Percentiles rank a stretch among this genome's conserved stretches.
Conservation (phyloP, 2,329 filamentous ascomycete genomes). For the Botrytis squamosa region DNA sequence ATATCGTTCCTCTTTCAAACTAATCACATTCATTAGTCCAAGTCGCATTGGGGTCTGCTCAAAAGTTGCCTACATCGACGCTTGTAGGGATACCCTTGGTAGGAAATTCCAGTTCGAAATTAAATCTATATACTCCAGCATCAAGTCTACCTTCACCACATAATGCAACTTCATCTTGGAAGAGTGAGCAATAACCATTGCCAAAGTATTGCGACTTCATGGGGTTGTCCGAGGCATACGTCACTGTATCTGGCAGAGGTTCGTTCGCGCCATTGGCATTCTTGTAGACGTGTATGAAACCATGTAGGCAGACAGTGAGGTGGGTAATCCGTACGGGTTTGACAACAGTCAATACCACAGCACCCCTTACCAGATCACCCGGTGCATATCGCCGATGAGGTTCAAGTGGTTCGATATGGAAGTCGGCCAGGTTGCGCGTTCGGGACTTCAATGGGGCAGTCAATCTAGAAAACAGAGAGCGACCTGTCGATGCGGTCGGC, state of each 20-base stretch:
- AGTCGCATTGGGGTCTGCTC: conserved; percentile 9
- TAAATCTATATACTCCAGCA: conserved; percentile 75
- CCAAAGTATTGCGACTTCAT: conserved; percentile 59
- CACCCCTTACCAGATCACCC: conserved; percentile 70
- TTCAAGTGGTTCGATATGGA: conserved; percentile 73
- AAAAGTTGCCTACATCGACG: conserved; percentile 71
- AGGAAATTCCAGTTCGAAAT: conserved; percentile 71
- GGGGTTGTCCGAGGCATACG: conserved; percentile 41
- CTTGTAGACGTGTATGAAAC: conserved; percentile 77
- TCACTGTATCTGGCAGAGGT: conserved; percentile 40
- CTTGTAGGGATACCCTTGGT: conserved; percentile 76
- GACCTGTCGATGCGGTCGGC: conserved; percentile 31
- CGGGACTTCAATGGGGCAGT: conserved; percentile 46
- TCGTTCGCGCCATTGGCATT: conserved; percentile 57
- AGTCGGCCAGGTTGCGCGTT: conserved; percentile 69
- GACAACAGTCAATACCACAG: conserved; percentile 68
- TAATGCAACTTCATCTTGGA: conserved; percentile 77
- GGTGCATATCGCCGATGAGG: conserved; percentile 74
- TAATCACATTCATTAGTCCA: conserved; percentile 42
- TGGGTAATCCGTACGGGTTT: conserved; percentile 78
- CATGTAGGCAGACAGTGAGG: conserved; percentile 73
- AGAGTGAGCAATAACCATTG: conserved; percentile 76
- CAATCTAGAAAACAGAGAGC: conserved; percentile 43
- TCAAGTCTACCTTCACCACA: conserved; percentile 76
- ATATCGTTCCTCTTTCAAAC: conserved; percentile 94